Conservation (phyloP, 768 basidiomycete species). For the Kwoniella sp. region DNA sequence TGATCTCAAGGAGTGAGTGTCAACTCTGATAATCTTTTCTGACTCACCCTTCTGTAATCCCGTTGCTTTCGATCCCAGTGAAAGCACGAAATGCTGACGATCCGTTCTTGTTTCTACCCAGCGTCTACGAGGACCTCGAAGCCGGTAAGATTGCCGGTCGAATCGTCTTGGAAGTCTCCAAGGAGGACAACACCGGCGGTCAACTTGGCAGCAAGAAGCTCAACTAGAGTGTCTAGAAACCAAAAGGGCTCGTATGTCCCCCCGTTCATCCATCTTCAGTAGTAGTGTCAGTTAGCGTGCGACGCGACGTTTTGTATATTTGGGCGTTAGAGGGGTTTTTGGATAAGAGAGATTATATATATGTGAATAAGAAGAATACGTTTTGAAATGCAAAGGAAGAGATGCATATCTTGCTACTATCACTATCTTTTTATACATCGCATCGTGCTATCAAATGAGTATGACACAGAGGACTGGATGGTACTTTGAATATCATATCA, state of each 20-base stretch:
- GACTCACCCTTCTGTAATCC: too few species aligned
- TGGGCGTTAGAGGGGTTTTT: not conserved
- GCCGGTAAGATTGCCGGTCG: slow-evolving; percentile 34
- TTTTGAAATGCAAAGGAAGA: not conserved
- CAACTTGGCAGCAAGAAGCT: not conserved
- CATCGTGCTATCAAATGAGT: not conserved
- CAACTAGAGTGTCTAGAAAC: not conserved
- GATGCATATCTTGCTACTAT: not conserved
- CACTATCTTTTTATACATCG: not conserved
- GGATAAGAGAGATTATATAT: slow-evolving; percentile 1
- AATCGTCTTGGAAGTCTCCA: slow-evolving; percentile 29
- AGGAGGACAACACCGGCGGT: slow-evolving; percentile 5
- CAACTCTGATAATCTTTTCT: not conserved
- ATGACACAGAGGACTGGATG: not conserved
- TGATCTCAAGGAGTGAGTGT: slow-evolving; percentile 26
- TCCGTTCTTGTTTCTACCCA: not conserved
- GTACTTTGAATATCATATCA: too few species aligned
- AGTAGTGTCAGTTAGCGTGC: too few species aligned
- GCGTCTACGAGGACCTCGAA: slow-evolving; percentile 35
- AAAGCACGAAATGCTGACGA: slow-evolving; percentile 4
- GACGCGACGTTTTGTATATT: not conserved
- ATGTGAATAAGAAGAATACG: slow-evolving; percentile 1
- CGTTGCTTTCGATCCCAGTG: too few species aligned
- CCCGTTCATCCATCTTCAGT: too few species aligned
- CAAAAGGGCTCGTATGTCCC: too few species aligned